Evolutionary conservation across 805 yeast genomes (phyloP).

Genomic region (Starmerella davenportii): DNA sequence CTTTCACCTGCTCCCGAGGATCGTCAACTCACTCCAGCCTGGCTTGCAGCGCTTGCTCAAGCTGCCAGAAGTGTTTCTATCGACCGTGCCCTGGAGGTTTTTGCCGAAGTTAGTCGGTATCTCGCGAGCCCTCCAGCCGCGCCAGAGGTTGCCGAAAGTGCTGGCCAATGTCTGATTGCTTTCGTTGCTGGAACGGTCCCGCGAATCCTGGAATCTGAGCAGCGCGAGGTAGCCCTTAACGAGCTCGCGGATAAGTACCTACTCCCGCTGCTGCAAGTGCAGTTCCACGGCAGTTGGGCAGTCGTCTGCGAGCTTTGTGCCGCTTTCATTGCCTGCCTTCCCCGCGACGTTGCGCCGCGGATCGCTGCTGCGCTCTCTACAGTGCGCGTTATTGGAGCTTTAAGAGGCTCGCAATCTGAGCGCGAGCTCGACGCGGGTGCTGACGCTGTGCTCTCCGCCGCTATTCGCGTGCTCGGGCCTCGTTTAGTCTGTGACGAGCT

Average conservation of each 20-base stretch:
- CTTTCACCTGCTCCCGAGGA: conserved; percentile 71
- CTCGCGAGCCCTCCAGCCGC: conserved; percentile 39
- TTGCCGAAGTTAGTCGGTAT: conserved; percentile 42
- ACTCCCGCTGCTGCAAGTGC: conserved; percentile 47
- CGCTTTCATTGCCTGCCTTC: conserved; percentile 41
- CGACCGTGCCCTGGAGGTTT: conserved; percentile 31
- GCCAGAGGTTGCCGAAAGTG: conserved; percentile 48
- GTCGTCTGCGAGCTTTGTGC: conserved; percentile 55
- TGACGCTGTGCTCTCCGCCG: conserved; percentile 63
- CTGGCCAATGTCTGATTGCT: conserved; percentile 75
- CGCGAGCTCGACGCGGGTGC: conserved; percentile 61
- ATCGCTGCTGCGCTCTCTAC: conserved; percentile 33
- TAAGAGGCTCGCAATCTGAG: conserved; percentile 37
- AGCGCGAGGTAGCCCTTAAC: conserved; percentile 19
- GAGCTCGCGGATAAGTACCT: conserved; percentile 35
- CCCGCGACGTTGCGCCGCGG: conserved; percentile 40
- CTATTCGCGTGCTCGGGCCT: conserved; percentile 71
- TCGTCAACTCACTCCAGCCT: conserved; percentile 71
- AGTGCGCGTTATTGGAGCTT: conserved; percentile 57
- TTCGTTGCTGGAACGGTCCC: conserved; percentile 46
- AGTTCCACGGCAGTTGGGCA: conserved; percentile 56
- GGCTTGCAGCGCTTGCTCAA: conserved; percentile 89
- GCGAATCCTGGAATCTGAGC: conserved; percentile 35
- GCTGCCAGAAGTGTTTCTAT: conserved; percentile 42
- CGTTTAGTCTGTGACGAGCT: conserved; percentile 46